Percentiles rank a stretch among this genome's conserved stretches.
Evolutionary conservation across 345 rosid genomes (phyloP).

Genomic region (Limnanthes douglasii): DNA sequence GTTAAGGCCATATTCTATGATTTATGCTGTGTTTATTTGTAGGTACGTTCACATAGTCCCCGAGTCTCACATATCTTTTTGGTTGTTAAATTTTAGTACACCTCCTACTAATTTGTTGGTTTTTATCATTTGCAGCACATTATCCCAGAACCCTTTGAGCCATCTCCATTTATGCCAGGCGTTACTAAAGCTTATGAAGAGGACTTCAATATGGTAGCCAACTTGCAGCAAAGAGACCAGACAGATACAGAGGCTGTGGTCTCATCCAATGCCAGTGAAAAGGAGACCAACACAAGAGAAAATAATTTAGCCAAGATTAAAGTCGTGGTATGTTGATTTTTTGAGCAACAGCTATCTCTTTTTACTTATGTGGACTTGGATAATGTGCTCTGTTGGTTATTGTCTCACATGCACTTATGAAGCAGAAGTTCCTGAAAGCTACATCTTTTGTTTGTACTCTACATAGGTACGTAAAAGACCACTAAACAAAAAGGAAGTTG

Average conservation of each 20-base stretch:
- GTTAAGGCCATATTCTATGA: too few species aligned
- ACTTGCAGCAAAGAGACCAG: constrained; percentile 31
- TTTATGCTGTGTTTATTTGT: too few species aligned
- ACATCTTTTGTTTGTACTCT: background rate
- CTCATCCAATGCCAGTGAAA: constrained; percentile 33
- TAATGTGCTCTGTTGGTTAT: background rate
- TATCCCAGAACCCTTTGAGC: constrained; percentile 86
- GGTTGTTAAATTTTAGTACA: too few species aligned
- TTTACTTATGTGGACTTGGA: background rate
- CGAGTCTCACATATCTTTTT: too few species aligned
- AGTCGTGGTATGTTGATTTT: constrained; percentile 74
- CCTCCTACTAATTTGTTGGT: constrained; percentile 3
- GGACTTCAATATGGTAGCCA: constrained; percentile 37
- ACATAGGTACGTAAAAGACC: constrained; percentile 91
- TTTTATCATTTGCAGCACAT: constrained; percentile 49
- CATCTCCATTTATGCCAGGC: constrained; percentile 77
- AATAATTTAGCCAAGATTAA: constrained; percentile 81
- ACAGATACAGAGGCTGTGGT: constrained; percentile 40
- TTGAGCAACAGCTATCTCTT: background rate
- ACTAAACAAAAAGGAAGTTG: constrained; percentile 72
- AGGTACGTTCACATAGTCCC: too few species aligned
- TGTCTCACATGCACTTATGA: background rate
- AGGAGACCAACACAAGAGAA: constrained; percentile 57
- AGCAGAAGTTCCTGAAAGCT: constrained; percentile 1
- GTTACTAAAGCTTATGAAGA: constrained; percentile 47